Evolutionary conservation across 768 basidiomycete species (phyloP).

Genomic region (Lentinus brumalis): DNA sequence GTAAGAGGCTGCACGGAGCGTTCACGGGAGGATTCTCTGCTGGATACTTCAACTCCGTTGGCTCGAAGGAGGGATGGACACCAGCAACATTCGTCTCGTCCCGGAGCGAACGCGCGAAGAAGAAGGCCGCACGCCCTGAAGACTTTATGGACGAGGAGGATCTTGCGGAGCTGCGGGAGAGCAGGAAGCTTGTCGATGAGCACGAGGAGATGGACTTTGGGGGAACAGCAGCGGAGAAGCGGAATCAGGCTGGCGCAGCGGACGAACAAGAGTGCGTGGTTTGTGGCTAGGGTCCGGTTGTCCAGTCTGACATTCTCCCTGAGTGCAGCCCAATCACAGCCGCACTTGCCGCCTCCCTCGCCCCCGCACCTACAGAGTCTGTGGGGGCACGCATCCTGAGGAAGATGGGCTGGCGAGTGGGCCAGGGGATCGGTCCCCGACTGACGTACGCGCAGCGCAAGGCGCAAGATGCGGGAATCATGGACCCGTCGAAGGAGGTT

Average conservation of each 20-base stretch:
- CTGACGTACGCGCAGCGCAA: constrained; percentile 75
- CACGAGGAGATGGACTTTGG: constrained; percentile 76
- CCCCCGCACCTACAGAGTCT: constrained; percentile 77
- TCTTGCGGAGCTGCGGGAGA: constrained; percentile 76
- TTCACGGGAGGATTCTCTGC: constrained; percentile 99
- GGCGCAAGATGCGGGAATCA: constrained; percentile 60
- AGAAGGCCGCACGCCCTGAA: constrained; percentile 67
- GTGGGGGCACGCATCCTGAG: constrained; percentile 83
- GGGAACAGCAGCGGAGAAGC: constrained; percentile 52
- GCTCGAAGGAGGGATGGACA: constrained; percentile 97
- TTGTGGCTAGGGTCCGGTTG: background rate
- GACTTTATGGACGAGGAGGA: constrained; percentile 99
- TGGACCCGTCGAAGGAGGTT: constrained; percentile 52
- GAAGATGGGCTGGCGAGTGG: constrained; percentile 95
- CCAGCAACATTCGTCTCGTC: constrained; percentile 94
- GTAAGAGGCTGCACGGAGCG: constrained; percentile 92
- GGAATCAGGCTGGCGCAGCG: constrained; percentile 35
- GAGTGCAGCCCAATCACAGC: constrained; percentile 58
- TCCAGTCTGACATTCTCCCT: background rate
- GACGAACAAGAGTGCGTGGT: constrained; percentile 59
- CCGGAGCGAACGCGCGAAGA: constrained; percentile 69
- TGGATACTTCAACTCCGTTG: constrained; percentile 95
- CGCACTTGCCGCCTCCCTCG: constrained; percentile 64
- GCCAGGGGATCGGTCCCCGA: constrained; percentile 92
- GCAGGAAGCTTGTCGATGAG: constrained; percentile 72